Conservation (phyloP, 2,329 filamentous ascomycete genomes). For the Hypoxylon sp. region DNA sequence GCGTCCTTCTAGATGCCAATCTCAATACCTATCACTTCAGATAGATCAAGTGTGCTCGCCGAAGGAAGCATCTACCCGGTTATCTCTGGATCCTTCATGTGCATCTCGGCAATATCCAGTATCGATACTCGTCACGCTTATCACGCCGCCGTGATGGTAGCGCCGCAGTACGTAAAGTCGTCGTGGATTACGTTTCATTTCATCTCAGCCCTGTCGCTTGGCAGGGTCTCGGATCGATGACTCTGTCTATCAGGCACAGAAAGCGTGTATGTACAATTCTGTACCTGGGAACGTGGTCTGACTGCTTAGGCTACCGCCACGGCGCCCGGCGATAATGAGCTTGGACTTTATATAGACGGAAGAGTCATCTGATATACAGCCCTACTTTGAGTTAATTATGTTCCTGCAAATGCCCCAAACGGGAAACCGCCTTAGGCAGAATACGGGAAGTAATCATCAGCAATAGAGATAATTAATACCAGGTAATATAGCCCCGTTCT, state of each 20-base stretch:
- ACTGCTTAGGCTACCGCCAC: conserved; percentile 33
- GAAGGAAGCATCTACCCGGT: conserved; percentile 5
- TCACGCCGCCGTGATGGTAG: conserved; percentile 13
- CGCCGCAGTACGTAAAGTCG: conserved; percentile 13
- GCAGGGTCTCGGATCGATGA: conserved; percentile 27
- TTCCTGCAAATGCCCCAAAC: conserved; percentile 35
- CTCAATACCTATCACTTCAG: conserved; percentile 3
- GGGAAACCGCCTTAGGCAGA: conserved; percentile 31
- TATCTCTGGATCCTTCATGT: conserved; percentile 1
- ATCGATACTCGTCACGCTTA: conserved; percentile 8
- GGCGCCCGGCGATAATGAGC: conserved; percentile 36
- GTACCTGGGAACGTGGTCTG: conserved; percentile 31
- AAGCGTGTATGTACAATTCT: conserved; percentile 15
- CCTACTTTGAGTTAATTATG: conserved; percentile 42
- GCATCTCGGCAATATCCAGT: not conserved
- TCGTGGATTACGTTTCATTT: conserved; percentile 37
- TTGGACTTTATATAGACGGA: conserved; percentile 23
- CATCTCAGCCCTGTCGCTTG: conserved; percentile 43
- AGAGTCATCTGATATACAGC: conserved; percentile 42
- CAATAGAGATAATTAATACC: conserved; percentile 37
- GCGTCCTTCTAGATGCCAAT: conserved; percentile 6
- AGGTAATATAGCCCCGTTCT: conserved; percentile 35
- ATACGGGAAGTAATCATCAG: conserved; percentile 39
- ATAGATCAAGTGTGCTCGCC: not conserved
- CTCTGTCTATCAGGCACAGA: conserved; percentile 25